Evolutionary conservation across 139 green algal genomes (phyloP).

Genomic region (Yamagishiella unicocca): DNA sequence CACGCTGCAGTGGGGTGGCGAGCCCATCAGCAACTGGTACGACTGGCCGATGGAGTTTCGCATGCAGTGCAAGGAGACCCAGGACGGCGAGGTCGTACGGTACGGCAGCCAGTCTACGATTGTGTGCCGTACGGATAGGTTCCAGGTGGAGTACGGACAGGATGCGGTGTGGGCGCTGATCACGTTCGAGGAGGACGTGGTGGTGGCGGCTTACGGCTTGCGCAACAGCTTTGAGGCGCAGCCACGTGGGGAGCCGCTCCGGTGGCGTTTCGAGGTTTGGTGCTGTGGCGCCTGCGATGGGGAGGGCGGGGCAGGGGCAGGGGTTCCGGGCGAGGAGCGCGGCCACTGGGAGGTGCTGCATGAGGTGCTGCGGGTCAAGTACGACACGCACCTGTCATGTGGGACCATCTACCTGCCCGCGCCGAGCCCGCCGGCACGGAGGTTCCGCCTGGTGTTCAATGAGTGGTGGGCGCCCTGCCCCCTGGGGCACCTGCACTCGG

Average conservation of each 20-base stretch:
- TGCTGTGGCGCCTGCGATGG: background rate
- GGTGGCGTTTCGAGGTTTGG: conserved; percentile 5
- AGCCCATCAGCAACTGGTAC: conserved; percentile 12
- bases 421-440: background rate
- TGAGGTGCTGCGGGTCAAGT: background rate
- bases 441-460: conserved; percentile 16
- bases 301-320: background rate
- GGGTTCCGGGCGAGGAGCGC: background rate
- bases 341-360: conserved; percentile 7
- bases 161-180: background rate
- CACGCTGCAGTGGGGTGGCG: background rate
- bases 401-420: background rate
- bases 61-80: background rate
- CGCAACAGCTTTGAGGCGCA: conserved; percentile 1
- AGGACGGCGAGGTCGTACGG: conserved; percentile 17
- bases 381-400: background rate
- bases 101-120: background rate
- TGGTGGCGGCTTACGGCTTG: background rate
- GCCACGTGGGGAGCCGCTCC: conserved; percentile 14
- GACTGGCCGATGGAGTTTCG: conserved; percentile 20
- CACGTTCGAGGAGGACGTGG: background rate
- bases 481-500: background rate
- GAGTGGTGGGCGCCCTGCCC: conserved; percentile 33
- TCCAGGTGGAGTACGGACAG: conserved; percentile 19
- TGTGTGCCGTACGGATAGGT: background rate